phyloP scores from a whole-genome alignment of 371 early-diverging fungal genomes.

The Coemansia sp. region DNA sequence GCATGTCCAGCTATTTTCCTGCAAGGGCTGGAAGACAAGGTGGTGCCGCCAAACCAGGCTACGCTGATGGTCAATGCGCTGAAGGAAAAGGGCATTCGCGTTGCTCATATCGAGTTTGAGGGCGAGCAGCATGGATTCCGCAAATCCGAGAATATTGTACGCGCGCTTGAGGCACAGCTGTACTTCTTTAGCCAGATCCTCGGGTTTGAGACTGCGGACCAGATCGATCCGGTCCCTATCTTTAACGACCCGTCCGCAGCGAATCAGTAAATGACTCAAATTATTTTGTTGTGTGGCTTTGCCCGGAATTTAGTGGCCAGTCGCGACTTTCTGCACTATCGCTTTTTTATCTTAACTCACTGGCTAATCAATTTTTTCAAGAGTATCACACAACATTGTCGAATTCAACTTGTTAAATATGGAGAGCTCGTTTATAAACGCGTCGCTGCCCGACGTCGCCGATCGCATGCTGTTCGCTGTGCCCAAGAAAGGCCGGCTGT shows the following conservation, averaged over 20 bases:
- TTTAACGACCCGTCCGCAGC: constrained; percentile 13
- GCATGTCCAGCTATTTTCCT: constrained; percentile 68
- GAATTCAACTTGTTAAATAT: background rate
- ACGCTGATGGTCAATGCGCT: constrained; percentile 69
- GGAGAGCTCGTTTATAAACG: constrained; percentile 18
- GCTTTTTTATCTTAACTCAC: background rate
- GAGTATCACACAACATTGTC: background rate
- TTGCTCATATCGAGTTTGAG: constrained; percentile 66
- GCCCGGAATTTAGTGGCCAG: background rate
- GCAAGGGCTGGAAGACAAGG: constrained; percentile 74
- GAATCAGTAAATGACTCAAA: background rate
- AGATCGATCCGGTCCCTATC: constrained; percentile 37
- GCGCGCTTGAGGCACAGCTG: constrained; percentile 39
- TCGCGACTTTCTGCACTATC: too few relatives aligned
- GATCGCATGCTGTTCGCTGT: constrained; percentile 88
- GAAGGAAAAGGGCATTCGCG: constrained; percentile 59
- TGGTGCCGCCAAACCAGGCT: constrained; percentile 76
- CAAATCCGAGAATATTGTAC: constrained; percentile 23
- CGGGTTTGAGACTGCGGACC: constrained; percentile 31
- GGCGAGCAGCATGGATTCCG: constrained; percentile 69
- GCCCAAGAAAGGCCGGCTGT: constrained; percentile 96
- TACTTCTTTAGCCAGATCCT: constrained; percentile 42
- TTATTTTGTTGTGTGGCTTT: background rate
- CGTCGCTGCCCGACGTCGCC: constrained; percentile 56
- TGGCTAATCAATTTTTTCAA: too few relatives aligned